These are phyloP conservation scores for Pleurotus tuoliensis DNA, from an alignment of 768 basidiomycete species.

Conservation along the genomic window DNA sequence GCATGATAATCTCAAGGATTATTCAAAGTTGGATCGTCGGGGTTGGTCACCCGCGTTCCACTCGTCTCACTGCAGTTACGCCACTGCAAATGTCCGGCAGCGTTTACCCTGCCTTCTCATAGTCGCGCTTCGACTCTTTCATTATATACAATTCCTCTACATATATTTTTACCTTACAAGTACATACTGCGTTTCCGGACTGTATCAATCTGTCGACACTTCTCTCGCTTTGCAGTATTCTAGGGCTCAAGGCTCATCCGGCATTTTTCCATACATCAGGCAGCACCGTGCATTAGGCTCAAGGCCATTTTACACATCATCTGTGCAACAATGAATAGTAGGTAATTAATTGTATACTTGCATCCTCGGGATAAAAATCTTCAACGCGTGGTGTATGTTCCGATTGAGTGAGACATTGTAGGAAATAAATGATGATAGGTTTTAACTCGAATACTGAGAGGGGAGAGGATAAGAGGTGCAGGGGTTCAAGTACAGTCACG, in stretches of 20 bases:
- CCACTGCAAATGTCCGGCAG: neutral
- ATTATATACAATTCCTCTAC: slow-evolving; percentile 1
- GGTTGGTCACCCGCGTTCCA: too few relatives aligned
- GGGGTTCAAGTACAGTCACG: too few relatives aligned
- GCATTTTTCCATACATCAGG: neutral
- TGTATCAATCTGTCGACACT: slow-evolving; percentile 1
- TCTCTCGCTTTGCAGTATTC: slow-evolving; percentile 2
- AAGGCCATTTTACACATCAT: slow-evolving; percentile 1
- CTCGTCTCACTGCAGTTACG: neutral
- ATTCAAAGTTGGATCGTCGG: too few relatives aligned
- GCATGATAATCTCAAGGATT: too few relatives aligned
- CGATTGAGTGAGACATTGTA: too few relatives aligned
- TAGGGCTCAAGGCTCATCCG: slow-evolving; percentile 6
- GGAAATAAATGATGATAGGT: too few relatives aligned
- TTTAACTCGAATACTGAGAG: too few relatives aligned
- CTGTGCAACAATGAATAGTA: slow-evolving; percentile 1
- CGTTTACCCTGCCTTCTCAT: neutral
- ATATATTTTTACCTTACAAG: slow-evolving; percentile 3
- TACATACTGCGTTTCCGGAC: neutral
- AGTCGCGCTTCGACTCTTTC: neutral
- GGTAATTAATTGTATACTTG: slow-evolving; percentile 2
- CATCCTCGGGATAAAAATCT: too few relatives aligned
- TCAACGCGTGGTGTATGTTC: too few relatives aligned
- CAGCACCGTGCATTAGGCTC: neutral
- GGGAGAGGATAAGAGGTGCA: too few relatives aligned